Evolutionary conservation across 257 asterid genomes (phyloP).

Genomic region (Phtheirospermum japonicum): DNA sequence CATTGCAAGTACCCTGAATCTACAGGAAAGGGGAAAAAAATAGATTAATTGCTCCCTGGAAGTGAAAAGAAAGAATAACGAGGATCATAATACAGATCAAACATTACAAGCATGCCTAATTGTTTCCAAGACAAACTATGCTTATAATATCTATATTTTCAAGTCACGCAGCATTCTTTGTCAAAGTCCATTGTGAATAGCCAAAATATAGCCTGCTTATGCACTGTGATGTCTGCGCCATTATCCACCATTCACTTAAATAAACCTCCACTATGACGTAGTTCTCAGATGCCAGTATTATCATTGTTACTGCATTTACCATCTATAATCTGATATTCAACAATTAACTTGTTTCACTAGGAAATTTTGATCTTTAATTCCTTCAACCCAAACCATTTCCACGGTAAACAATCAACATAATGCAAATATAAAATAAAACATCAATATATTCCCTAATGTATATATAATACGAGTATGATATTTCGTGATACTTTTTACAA

Average conservation of each 20-base stretch:
- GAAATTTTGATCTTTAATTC: slow-evolving; percentile 11
- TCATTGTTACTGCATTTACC: slow-evolving; percentile 8
- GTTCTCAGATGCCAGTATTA: not conserved
- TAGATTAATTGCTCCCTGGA: not conserved
- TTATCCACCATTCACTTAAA: not conserved
- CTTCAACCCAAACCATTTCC: slow-evolving; percentile 8
- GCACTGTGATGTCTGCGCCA: slow-evolving; percentile 3
- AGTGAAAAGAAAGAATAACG: not conserved
- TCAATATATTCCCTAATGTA: slow-evolving; percentile 1
- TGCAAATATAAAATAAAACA: not conserved
- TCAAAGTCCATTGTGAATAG: slow-evolving; percentile 1
- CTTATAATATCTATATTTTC: not conserved
- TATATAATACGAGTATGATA: not conserved
- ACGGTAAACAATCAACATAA: not conserved
- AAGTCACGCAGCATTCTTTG: slow-evolving; percentile 9
- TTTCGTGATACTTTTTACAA: not conserved
- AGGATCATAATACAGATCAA: not conserved
- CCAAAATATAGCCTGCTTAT: slow-evolving; percentile 11
- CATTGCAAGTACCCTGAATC: slow-evolving; percentile 46
- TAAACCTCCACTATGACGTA: slow-evolving; percentile 1
- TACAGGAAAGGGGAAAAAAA: not conserved
- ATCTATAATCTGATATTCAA: slow-evolving; percentile 14
- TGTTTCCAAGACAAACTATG: not conserved
- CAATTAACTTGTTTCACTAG: not conserved
- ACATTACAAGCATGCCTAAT: not conserved